phyloP scores from a whole-genome alignment of 2,329 filamentous ascomycete genomes.

The Colletotrichum lindemuthianum region DNA sequence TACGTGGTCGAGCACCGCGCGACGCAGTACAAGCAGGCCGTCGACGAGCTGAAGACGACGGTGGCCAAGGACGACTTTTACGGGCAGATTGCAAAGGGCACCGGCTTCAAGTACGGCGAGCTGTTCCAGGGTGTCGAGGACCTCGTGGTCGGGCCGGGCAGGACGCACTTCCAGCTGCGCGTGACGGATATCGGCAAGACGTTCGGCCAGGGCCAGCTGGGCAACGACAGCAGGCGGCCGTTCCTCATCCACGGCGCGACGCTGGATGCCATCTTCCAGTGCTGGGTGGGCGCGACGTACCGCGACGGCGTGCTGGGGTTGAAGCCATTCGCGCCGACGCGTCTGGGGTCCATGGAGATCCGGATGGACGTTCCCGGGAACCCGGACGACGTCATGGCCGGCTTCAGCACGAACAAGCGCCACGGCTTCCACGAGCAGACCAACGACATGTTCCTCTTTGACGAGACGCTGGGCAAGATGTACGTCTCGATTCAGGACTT shows the following conservation, averaged over 20 bases:
- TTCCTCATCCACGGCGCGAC: slow-evolving; percentile 7
- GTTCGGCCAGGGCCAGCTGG: background rate
- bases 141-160: slow-evolving; percentile 1
- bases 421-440: slow-evolving; percentile 6
- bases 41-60: background rate
- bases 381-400: background rate
- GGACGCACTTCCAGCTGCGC: background rate
- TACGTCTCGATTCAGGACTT: slow-evolving; percentile 5
- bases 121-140: slow-evolving; percentile 4
- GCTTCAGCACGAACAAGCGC: background rate
- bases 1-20: slow-evolving; percentile 2
- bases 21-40: background rate
- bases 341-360: slow-evolving; percentile 1
- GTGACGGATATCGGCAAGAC: slow-evolving; percentile 5
- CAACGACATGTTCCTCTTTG: slow-evolving; percentile 7
- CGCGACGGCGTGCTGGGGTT: background rate
- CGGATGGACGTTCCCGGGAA: background rate
- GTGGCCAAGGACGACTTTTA: slow-evolving; percentile 7
- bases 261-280: slow-evolving; percentile 4
- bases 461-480: background rate
- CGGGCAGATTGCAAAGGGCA: background rate
- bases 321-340: slow-evolving; percentile 1
- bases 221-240: background rate
- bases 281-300: background rate
- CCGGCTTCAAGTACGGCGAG: slow-evolving; percentile 2